A percentile compares a stretch with the other conserved stretches of the same genome.
Conservation (phyloP, 495 filamentous ascomycete genomes). For the Corynascus novoguineensis region DNA sequence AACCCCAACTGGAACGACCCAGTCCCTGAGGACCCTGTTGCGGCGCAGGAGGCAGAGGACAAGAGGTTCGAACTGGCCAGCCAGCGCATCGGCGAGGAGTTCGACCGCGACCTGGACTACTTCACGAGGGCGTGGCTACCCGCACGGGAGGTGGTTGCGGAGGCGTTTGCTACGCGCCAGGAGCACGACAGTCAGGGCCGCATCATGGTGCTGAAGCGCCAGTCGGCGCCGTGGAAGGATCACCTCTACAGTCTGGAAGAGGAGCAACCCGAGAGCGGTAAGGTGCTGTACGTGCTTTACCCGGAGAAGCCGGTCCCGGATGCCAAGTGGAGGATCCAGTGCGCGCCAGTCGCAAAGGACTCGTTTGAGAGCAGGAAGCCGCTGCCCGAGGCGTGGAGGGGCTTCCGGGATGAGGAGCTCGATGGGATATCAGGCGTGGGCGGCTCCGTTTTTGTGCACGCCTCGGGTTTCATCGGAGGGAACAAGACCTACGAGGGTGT, state of each 20-base stretch:
- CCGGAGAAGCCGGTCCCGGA: conserved; percentile 65
- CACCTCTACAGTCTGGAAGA: conserved; percentile 86
- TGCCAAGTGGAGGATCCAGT: conserved; percentile 87
- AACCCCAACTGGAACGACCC: conserved; percentile 67
- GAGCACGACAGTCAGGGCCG: conserved; percentile 67
- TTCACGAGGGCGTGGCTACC: conserved; percentile 76
- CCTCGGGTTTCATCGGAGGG: conserved; percentile 91
- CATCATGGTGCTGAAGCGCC: conserved; percentile 70
- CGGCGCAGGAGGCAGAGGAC: conserved; percentile 73
- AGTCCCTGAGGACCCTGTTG: conserved; percentile 39
- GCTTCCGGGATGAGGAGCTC: conserved; percentile 77
- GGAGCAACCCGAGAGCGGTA: conserved; percentile 42
- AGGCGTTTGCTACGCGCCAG: conserved; percentile 60
- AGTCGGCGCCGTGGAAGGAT: conserved; percentile 86
- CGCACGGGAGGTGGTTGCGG: conserved; percentile 68
- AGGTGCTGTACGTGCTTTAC: conserved; percentile 90
- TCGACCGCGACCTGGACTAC: conserved; percentile 69
- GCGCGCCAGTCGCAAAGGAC: conserved; percentile 69
- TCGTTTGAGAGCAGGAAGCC: conserved; percentile 88
- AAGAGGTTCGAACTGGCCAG: conserved; percentile 69
- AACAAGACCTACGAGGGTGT: conserved; percentile 89
- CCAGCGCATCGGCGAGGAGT: conserved; percentile 77
- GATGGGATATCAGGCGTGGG: conserved; percentile 64
- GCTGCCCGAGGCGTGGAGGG: conserved; percentile 85
- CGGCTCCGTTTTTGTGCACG: conserved; percentile 88